Evolutionary conservation across 352 stramenopile species (phyloP).

Genomic region (Pilasporangium apinafurcum): DNA sequence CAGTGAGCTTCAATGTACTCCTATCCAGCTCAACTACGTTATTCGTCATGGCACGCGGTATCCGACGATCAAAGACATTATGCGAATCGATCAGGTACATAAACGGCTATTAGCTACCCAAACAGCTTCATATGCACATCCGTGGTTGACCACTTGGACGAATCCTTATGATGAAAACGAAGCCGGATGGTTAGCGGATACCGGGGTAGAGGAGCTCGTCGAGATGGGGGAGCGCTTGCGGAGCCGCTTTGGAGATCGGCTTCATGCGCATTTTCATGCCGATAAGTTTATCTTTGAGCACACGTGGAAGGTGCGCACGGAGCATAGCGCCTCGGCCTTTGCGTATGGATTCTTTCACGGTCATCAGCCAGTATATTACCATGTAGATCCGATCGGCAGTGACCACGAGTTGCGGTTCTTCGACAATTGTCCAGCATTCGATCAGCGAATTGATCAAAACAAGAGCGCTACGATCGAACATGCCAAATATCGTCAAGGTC

Average conservation of each 20-base stretch:
- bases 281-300: slow-evolving; percentile 57
- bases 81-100: slow-evolving; percentile 34
- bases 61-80: slow-evolving; percentile 77
- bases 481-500: slow-evolving; percentile 34
- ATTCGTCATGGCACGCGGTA: slow-evolving; percentile 75
- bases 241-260: slow-evolving; percentile 24
- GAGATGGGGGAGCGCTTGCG: slow-evolving; percentile 48
- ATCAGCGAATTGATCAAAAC: slow-evolving; percentile 52
- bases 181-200: slow-evolving; percentile 43
- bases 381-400: slow-evolving; percentile 31
- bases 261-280: slow-evolving; percentile 18
- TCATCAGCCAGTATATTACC: slow-evolving; percentile 51
- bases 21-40: slow-evolving; percentile 71
- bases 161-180: slow-evolving; percentile 40
- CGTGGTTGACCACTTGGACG: slow-evolving; percentile 40
- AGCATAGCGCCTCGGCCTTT: slow-evolving; percentile 71
- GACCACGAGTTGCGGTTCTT: slow-evolving; percentile 77
- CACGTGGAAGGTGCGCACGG: slow-evolving; percentile 79
- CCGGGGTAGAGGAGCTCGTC: slow-evolving; percentile 56
- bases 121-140: neutral
- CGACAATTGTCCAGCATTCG: slow-evolving; percentile 72
- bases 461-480: slow-evolving; percentile 52
- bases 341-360: slow-evolving; percentile 66
- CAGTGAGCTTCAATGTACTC: slow-evolving; percentile 17
- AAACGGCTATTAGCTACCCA: slow-evolving; percentile 15